Evolutionary conservation across 805 yeast genomes (phyloP).

Genomic region (Kodamaea restingae): DNA sequence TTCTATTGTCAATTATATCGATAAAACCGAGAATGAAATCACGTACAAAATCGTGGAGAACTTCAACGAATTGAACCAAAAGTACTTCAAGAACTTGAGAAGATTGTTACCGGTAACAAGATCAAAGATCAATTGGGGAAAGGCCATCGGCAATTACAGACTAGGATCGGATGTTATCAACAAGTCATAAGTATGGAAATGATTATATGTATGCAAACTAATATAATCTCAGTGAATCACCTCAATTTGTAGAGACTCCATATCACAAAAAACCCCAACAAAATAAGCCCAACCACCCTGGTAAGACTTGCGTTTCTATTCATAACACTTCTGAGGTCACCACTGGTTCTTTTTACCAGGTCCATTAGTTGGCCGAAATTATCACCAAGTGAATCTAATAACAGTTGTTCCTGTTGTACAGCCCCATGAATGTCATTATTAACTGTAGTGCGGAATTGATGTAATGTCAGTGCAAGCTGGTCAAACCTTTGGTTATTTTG

Average conservation of each 20-base stretch:
- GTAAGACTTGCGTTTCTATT: slow-evolving; percentile 40
- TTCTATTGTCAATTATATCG: slow-evolving; percentile 44
- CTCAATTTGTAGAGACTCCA: slow-evolving; percentile 39
- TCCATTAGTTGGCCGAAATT: slow-evolving; percentile 35
- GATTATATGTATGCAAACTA: neutral
- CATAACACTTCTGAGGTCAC: slow-evolving; percentile 39
- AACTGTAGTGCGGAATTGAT: slow-evolving; percentile 40
- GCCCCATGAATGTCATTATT: slow-evolving; percentile 40
- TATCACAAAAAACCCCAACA: slow-evolving; percentile 30
- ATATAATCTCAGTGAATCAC: slow-evolving; percentile 3
- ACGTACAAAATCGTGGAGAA: slow-evolving; percentile 58
- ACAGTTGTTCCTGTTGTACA: slow-evolving; percentile 38
- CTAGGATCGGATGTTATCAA: slow-evolving; percentile 74
- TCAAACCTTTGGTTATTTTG: slow-evolving; percentile 42
- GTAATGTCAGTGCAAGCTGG: slow-evolving; percentile 39
- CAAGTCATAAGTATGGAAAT: slow-evolving; percentile 15
- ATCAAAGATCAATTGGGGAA: slow-evolving; percentile 92
- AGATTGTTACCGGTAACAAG: slow-evolving; percentile 91
- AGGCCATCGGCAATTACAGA: slow-evolving; percentile 83
- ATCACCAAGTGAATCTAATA: slow-evolving; percentile 36
- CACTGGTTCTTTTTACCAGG: slow-evolving; percentile 38
- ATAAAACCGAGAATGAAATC: slow-evolving; percentile 52
- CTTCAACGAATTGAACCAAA: slow-evolving; percentile 71
- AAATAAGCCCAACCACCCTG: slow-evolving; percentile 32
- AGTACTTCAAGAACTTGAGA: slow-evolving; percentile 76